phyloP scores from a whole-genome alignment of 1,284 basidiomycete genomes.

The Naganishia albida region DNA sequence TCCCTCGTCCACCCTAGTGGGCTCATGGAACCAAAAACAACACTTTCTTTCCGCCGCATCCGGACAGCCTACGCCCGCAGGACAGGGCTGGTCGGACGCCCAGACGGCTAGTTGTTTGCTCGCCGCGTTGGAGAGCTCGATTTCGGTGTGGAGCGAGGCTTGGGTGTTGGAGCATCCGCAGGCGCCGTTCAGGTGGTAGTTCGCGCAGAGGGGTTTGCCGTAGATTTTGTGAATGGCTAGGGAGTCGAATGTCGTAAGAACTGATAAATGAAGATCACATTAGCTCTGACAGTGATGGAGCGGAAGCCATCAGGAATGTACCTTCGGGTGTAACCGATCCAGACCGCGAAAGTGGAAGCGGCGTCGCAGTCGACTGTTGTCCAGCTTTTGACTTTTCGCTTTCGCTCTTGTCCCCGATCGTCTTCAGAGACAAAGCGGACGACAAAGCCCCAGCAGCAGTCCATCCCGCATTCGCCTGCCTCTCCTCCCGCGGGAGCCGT shows the following conservation, averaged over 20 bases:
- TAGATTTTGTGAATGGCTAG: not conserved
- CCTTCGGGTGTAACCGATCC: not conserved
- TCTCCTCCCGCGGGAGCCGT: not conserved
- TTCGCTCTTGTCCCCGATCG: too few species aligned
- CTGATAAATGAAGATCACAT: not conserved
- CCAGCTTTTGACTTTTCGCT: too few species aligned
- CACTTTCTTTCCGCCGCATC: slow-evolving; percentile 5
- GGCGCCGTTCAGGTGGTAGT: slow-evolving; percentile 19
- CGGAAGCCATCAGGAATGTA: not conserved
- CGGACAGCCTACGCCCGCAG: slow-evolving; percentile 1
- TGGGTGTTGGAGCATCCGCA: not conserved
- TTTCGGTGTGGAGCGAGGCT: slow-evolving; percentile 5
- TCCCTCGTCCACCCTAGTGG: not conserved
- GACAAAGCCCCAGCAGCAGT: too few species aligned
- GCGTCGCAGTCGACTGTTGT: too few species aligned
- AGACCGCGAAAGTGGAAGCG: not conserved
- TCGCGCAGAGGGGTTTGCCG: slow-evolving; percentile 14
- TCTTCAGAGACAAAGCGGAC: too few species aligned
- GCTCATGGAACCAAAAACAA: slow-evolving; percentile 21
- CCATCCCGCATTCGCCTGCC: not conserved
- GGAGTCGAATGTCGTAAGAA: slow-evolving; percentile 1
- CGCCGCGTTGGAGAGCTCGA: not conserved
- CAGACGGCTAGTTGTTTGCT: slow-evolving; percentile 27
- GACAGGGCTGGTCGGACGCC: slow-evolving; percentile 9
- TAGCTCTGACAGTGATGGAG: not conserved